Evolutionary conservation across 1,284 basidiomycete species (phyloP).

Genomic region (Malassezia obtusa): DNA sequence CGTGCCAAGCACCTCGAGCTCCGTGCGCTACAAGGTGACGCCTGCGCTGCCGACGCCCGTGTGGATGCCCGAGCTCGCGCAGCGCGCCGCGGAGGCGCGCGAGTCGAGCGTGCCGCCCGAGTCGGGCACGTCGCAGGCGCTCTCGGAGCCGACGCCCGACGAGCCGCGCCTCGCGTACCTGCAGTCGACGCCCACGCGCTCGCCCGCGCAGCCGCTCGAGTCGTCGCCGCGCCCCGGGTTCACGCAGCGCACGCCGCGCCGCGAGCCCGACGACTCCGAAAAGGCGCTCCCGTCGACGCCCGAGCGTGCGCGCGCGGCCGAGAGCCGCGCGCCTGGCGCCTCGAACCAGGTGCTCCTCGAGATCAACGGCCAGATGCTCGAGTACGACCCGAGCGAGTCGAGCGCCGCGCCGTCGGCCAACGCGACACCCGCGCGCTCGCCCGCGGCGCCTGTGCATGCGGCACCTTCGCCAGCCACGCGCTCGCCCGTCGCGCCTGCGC

Average conservation of each 20-base stretch:
- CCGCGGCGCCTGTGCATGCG: neutral
- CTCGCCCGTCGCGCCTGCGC: neutral
- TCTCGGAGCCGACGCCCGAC: neutral
- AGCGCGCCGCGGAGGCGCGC: neutral
- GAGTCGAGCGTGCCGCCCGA: neutral
- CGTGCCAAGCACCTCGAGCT: neutral
- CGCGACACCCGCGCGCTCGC: neutral
- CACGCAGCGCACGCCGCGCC: too few species aligned
- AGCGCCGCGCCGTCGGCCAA: neutral
- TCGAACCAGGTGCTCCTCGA: neutral
- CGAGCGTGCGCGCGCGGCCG: neutral
- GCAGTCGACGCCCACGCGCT: neutral
- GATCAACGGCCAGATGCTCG: slow-evolving; percentile 3
- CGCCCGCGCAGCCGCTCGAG: too few species aligned
- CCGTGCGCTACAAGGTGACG: neutral
- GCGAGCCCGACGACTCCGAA: too few species aligned
- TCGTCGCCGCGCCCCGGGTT: too few species aligned
- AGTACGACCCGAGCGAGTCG: slow-evolving; percentile 1
- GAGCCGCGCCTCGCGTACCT: neutral
- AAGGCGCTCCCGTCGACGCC: slow-evolving; percentile 1
- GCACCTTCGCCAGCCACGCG: neutral
- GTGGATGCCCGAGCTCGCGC: slow-evolving; percentile 1
- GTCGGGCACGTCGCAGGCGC: neutral
- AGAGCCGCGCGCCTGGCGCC: neutral
- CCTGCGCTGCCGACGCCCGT: neutral